Evolutionary conservation across 768 basidiomycete genomes (phyloP), one percentile per base, ranked within the genome.

Genomic region (Crassisporium funariophilum): DNA sequence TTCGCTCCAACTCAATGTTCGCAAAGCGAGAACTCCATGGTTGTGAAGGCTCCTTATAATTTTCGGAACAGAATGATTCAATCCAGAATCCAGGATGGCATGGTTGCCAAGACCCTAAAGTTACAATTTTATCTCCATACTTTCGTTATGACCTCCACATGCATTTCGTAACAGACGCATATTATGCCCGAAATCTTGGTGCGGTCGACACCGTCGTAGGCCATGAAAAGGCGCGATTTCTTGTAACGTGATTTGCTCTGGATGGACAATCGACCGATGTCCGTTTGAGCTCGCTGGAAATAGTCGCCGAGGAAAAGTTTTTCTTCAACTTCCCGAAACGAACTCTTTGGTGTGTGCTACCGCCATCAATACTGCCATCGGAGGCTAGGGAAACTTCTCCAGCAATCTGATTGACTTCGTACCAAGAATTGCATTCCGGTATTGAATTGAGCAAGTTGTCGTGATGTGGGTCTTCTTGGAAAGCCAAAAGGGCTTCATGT

Each of bases 261-360:
- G 29, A 5, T 31, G n/a, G 10, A n/a, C 10, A 11, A 31, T 11
- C 5, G n/a, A 5, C 11, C 0, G 37, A 13, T 16, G 51, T 37
- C 11, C 51, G 51, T 34, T 57, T 62, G 15, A 61, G 46, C 35
- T 52, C 53, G 43, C 60, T 63, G 10, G 58, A 61, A n/a, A 61
- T 58, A 3, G 60, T 59, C 3, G 60, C 45, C n/a, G 57, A 41
- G 2, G 54, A 47, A 31, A 59, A 51, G 21, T 54, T 23, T 31
- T 38, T 49, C 9, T 35, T 51, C 17, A 49, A 34, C 31, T 23
- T 46, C 20, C 11, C 3, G 5, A 31, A 11, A 2, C 5, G 29
- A 11, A 10, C 11, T 3, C 29, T 10, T 11, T 5, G 29, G 29
- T 31, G 2, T n/a, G n/a, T n/a, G n/a, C n/a, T n/a, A n/a, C n/a